Evolutionary conservation across 306 rosid genomes (phyloP).

Genomic region (Glycine soja): DNA sequence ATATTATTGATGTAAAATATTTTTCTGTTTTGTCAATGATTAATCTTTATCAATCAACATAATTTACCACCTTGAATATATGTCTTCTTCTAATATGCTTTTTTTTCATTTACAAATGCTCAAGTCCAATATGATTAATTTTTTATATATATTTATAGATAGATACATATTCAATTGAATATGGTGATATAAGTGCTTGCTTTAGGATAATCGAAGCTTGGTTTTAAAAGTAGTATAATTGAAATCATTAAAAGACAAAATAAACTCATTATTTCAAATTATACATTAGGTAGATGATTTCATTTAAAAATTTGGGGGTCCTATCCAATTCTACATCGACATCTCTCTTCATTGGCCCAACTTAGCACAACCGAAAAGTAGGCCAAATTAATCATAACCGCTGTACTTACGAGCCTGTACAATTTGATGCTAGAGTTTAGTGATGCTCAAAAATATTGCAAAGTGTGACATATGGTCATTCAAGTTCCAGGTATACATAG

Average conservation of each 20-base stretch:
- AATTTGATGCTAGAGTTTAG: slow-evolving; percentile 14
- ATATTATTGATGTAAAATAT: too few species aligned
- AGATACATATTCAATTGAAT: background rate
- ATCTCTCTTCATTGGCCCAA: slow-evolving; percentile 20
- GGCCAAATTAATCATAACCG: slow-evolving; percentile 45
- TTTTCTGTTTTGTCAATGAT: too few species aligned
- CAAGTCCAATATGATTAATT: too few species aligned
- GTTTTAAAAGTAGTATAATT: slow-evolving; percentile 9
- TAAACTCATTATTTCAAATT: slow-evolving; percentile 23
- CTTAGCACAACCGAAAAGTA: slow-evolving; percentile 42
- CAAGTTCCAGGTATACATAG: slow-evolving; percentile 29
- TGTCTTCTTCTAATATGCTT: too few species aligned
- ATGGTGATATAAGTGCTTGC: too few species aligned
- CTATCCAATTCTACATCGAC: slow-evolving; percentile 21
- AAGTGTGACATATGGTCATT: slow-evolving; percentile 16
- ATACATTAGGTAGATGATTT: slow-evolving; percentile 6
- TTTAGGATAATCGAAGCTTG: too few species aligned
- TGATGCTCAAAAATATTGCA: slow-evolving; percentile 38
- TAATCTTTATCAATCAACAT: too few species aligned
- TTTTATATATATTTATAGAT: too few species aligned
- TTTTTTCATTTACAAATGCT: too few species aligned
- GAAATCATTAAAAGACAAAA: slow-evolving; percentile 31
- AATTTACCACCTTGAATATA: too few species aligned
- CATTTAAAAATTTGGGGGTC: slow-evolving; percentile 34
- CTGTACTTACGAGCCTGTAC: slow-evolving; percentile 44